Evolutionary conservation across 2,329 filamentous ascomycete species (phyloP).

Genomic region (Hymenoscyphus fraxineus): DNA sequence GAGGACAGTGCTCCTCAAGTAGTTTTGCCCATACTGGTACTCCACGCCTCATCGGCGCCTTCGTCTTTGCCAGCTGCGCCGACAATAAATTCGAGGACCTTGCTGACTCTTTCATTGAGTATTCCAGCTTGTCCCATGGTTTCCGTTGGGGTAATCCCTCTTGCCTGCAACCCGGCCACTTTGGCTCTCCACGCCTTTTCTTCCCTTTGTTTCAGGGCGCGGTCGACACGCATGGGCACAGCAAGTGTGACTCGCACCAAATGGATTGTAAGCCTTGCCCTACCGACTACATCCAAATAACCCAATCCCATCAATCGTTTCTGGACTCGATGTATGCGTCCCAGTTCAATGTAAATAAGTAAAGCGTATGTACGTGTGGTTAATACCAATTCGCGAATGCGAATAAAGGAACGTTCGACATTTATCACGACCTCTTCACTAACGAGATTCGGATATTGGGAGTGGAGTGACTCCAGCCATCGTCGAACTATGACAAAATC

Average conservation of each 20-base stretch:
- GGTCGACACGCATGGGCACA: constrained; percentile 39
- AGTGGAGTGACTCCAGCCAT: constrained; percentile 35
- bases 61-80: constrained; percentile 40
- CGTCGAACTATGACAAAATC: constrained; percentile 38
- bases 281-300: constrained; percentile 38
- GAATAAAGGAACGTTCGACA: constrained; percentile 37
- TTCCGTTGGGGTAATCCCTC: constrained; percentile 32
- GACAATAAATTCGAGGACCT: constrained; percentile 40
- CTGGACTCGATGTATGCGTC: constrained; percentile 38
- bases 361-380: constrained; percentile 39
- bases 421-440: constrained; percentile 37
- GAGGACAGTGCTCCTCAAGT: background rate
- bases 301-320: constrained; percentile 38
- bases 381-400: constrained; percentile 37
- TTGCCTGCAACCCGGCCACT: constrained; percentile 36
- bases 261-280: constrained; percentile 37
- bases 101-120: constrained; percentile 38
- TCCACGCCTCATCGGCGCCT: constrained; percentile 37
- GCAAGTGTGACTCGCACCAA: constrained; percentile 39
- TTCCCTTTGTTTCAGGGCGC: constrained; percentile 37
- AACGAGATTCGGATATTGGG: constrained; percentile 38
- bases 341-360: constrained; percentile 39
- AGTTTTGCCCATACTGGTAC: constrained; percentile 25
- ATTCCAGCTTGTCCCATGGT: constrained; percentile 33
- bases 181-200: constrained; percentile 39